Evolutionary conservation across 768 basidiomycete genomes (phyloP).

Genomic region (Leccinum aurantiacum): DNA sequence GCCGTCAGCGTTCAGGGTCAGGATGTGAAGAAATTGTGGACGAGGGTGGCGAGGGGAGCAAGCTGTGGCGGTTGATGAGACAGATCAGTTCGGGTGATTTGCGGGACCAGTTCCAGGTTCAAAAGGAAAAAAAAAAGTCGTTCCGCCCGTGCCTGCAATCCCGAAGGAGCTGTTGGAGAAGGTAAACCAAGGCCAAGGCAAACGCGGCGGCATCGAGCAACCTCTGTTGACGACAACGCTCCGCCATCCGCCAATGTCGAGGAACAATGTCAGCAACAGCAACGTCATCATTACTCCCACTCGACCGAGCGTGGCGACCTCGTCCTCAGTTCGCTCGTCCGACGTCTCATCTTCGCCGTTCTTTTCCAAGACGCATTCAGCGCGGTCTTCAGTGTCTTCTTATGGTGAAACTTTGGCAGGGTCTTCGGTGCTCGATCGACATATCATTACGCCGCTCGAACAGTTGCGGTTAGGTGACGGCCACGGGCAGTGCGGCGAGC

Average conservation of each 20-base stretch:
- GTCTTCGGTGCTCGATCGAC: conserved; percentile 40
- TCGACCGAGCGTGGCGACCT: conserved; percentile 49
- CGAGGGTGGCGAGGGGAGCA: conserved; percentile 35
- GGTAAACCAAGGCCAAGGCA: conserved; percentile 1
- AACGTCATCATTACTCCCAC: conserved; percentile 12
- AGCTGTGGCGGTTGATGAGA: conserved; percentile 69
- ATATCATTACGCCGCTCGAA: conserved; percentile 58
- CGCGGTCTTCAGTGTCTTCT: conserved; percentile 59
- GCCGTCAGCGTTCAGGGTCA: neutral
- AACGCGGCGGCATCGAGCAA: conserved; percentile 4
- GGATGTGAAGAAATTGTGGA: conserved; percentile 11
- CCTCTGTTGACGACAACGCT: conserved; percentile 6
- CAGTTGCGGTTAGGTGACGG: conserved; percentile 42
- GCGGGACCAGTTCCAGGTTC: conserved; percentile 45
- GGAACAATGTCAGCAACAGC: neutral
- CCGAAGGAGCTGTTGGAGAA: conserved; percentile 43
- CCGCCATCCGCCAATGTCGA: conserved; percentile 3
- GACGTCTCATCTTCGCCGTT: conserved; percentile 55
- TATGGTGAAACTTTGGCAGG: conserved; percentile 39
- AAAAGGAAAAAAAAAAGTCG: conserved; percentile 18
- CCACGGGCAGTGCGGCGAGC: conserved; percentile 9
- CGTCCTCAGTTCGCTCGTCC: conserved; percentile 60
- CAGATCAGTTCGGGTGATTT: conserved; percentile 64
- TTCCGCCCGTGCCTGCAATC: conserved; percentile 62
- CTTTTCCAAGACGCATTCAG: conserved; percentile 48